Base-by-base conservation (phyloP, 2,329 filamentous ascomycete genomes). In the Trichoderma sp. region DNA sequence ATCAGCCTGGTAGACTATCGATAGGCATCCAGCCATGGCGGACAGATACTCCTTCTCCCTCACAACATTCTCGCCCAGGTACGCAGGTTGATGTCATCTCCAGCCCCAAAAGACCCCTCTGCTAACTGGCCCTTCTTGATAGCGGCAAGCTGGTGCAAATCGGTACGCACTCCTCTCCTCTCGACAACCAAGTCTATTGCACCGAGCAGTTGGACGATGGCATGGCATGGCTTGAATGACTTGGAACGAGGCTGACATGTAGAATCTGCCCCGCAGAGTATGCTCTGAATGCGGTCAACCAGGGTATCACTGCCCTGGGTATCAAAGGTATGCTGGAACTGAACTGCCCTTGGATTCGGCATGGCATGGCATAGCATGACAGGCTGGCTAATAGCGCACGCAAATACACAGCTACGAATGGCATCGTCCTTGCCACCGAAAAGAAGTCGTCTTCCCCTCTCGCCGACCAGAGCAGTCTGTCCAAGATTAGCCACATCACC, bases 131-230 rank as follows among this genome's bases (percentile, higher is more conserved):
- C 17, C 7, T 39, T 8, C 4, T 23, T 28, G 34, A 74, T 73
- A 98, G 96, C 84, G 96, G 96, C 82, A 99, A 99, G 88, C 92
- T 99, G 86, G 95, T 98, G 76, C 96, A 99, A 86, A 98, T 99
- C 85, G 95, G 95, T 83, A 80, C 57, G 81, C 76, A 70, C 26
- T 63, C 6, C 30, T 12, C 55, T 34, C 12, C n/a, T 12, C 7
- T 43, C 17, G 39, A 15, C 55, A 28, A 6, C 66, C 55, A 8
- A 36, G 23, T 28, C 30, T 13, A 55, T 53, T 36, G 20, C 34
- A 7, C 2, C 7, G 43, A 28, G 12, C 15, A 39, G 30, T n/a
- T 36, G 12, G 23, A 30, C 6, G 32, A 53, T 26, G 8, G 7
- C 13, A 20, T 15, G 12, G 7, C 39, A n/a, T 15, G 12, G 12